Evolutionary conservation across 2,329 filamentous ascomycete species (phyloP), one percentile per base, ranked within the genome.

Genomic region (Pyrenochaeta sp.): DNA sequence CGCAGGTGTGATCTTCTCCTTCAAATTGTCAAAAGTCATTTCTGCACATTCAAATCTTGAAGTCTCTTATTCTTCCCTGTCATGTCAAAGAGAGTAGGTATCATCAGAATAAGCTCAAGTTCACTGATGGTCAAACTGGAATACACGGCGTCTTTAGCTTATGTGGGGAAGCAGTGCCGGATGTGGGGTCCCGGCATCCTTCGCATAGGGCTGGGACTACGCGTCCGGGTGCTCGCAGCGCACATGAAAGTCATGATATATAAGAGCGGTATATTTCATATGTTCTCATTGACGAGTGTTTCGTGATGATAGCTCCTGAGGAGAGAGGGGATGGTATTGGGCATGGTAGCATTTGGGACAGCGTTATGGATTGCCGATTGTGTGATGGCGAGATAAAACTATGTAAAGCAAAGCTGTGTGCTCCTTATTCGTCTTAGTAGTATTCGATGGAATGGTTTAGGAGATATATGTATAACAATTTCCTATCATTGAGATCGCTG

Each of bases 11-110:
- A 73, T 55, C 39, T 71, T 73, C 1, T 67, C 67, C 10, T 73
- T 67, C 14, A 74, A 40, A 2, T 70, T 64, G 41, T 72, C 60
- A 33, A 74, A 74, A 3, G 66, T 54, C 72, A 75, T 75, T 7
- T 17, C 55, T 30, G 23, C 23, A 29, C 7, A 15, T 4, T 23
- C 23, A 39, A 10, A 33, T n/a, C 41, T 42, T 15, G 47, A 15
- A 18, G 36, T 30, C 20, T 39, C 18, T 4, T 21, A 14, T 12
- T 23, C 21, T 3, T 14, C 21, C 2, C 20, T 39, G n/a, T 14
- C 15, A 20, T 18, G 17, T 10, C 7, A 6, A 39, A 14, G 18
- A 23, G 14, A 15, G 36, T 23, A 23, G n/a, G 11, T 21, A 23
- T 6, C 21, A 21, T 20, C 11, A 39, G 11, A 20, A 18, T 23